Conservation (phyloP, 2,329 filamentous ascomycete species). For the Phialophora verrucosa region DNA sequence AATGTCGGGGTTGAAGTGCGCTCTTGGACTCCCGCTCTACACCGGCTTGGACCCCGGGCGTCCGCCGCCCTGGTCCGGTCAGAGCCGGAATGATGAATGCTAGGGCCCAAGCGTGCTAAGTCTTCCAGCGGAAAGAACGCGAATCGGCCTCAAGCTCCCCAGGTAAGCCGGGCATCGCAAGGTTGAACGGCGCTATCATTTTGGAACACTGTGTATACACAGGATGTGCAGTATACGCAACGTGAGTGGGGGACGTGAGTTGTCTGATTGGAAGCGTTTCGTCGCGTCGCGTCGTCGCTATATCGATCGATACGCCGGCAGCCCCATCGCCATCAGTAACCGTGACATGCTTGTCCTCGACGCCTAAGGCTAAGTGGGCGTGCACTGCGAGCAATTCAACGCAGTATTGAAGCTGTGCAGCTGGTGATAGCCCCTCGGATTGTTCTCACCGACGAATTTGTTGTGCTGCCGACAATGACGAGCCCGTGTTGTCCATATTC, state of each 20-base stretch:
- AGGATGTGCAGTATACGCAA: no score
- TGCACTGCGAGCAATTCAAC: background rate
- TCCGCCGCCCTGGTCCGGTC: background rate
- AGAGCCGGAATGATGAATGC: background rate
- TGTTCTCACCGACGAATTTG: no score
- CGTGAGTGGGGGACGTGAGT: background rate
- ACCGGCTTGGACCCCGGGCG: background rate
- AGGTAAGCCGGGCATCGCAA: no score
- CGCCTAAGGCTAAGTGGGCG: no score
- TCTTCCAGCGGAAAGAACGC: background rate
- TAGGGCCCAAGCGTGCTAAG: background rate
- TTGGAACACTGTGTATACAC: background rate
- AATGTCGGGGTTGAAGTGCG: no score
- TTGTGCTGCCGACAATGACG: no score
- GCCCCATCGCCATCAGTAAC: background rate
- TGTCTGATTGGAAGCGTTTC: no score
- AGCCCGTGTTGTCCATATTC: no score
- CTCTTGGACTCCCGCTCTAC: no score
- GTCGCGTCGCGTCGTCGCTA: background rate
- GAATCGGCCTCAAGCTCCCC: background rate
- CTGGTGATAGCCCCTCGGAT: background rate
- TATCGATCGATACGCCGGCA: background rate
- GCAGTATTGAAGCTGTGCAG: background rate
- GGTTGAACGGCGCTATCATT: no score
- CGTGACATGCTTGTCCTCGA: background rate